Evolutionary conservation across 2,329 filamentous ascomycete species (phyloP).

Genomic region (Penicillium sp.): DNA sequence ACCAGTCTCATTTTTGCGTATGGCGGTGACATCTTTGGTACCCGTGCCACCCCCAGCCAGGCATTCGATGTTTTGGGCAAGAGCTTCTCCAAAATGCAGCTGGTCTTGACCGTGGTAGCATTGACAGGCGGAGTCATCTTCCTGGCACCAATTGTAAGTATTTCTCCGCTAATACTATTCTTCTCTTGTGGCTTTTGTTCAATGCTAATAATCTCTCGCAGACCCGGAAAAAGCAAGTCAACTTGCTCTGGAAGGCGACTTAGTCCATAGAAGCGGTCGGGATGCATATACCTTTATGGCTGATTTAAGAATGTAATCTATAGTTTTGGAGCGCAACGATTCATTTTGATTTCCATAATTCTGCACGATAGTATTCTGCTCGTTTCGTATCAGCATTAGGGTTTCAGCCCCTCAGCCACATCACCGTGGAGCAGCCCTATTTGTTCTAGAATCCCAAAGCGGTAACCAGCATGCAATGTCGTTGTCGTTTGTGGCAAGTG

Average conservation of each 20-base stretch:
- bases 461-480: neutral
- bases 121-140: slow-evolving; percentile 76
- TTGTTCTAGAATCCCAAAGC: too few species aligned
- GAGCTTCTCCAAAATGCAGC: slow-evolving; percentile 87
- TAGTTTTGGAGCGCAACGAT: slow-evolving; percentile 1
- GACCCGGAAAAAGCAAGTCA: slow-evolving; percentile 29
- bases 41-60: slow-evolving; percentile 81
- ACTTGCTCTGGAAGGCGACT: slow-evolving; percentile 26
- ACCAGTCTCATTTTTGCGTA: slow-evolving; percentile 88
- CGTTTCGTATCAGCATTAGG: too few species aligned
- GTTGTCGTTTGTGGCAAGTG: neutral
- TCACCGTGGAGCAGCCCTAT: too few species aligned
- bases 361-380: too few species aligned
- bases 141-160: slow-evolving; percentile 81
- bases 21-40: slow-evolving; percentile 83
- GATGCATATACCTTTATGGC: slow-evolving; percentile 15
- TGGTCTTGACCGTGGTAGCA: slow-evolving; percentile 81
- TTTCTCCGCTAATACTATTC: neutral
- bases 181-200: neutral
- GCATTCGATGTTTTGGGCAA: slow-evolving; percentile 92
- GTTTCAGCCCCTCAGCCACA: too few species aligned
- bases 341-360: neutral
- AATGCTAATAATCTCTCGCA: slow-evolving; percentile 15
- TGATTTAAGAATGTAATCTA: slow-evolving; percentile 18
- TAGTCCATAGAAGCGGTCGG: slow-evolving; percentile 6